phyloP scores from a whole-genome alignment of 2,329 filamentous ascomycete species.

The Neoarthrinium moseri region DNA sequence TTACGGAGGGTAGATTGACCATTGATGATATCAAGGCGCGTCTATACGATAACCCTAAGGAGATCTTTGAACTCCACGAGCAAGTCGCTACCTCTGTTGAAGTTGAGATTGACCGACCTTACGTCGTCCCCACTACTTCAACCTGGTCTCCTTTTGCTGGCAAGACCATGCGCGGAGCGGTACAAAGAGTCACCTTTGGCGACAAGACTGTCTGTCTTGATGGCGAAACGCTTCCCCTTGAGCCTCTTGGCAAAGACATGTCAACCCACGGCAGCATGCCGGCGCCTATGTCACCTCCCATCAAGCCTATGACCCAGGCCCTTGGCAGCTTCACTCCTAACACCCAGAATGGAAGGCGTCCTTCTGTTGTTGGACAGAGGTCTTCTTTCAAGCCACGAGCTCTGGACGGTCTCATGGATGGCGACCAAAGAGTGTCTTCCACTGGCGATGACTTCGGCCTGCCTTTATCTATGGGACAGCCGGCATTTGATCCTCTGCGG shows the following conservation, averaged over 20 bases:
- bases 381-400: conserved; percentile 30
- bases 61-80: conserved; percentile 80
- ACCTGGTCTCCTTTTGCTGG: conserved; percentile 73
- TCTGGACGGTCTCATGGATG: conserved; percentile 32
- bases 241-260: conserved; percentile 70
- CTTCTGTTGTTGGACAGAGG: conserved; percentile 32
- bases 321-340: conserved; percentile 35
- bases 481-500: conserved; percentile 60
- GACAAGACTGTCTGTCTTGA: conserved; percentile 74
- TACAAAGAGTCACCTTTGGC: conserved; percentile 75
- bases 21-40: conserved; percentile 70
- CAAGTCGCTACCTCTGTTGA: conserved; percentile 72
- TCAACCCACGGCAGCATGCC: conserved; percentile 60
- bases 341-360: conserved; percentile 30
- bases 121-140: conserved; percentile 50
- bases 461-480: conserved; percentile 46
- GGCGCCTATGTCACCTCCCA: conserved; percentile 52
- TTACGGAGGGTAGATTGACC: conserved; percentile 70
- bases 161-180: conserved; percentile 64
- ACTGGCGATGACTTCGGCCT: conserved; percentile 45
- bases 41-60: conserved; percentile 75
- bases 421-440: conserved; percentile 20
- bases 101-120: conserved; percentile 72
- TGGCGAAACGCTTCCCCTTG: conserved; percentile 57
- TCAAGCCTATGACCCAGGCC: conserved; percentile 49